A percentile compares a stretch with the other conserved stretches of the same genome.
phyloP scores from a whole-genome alignment of 345 rosid species.

The Xanthoceras sorbifolium region DNA sequence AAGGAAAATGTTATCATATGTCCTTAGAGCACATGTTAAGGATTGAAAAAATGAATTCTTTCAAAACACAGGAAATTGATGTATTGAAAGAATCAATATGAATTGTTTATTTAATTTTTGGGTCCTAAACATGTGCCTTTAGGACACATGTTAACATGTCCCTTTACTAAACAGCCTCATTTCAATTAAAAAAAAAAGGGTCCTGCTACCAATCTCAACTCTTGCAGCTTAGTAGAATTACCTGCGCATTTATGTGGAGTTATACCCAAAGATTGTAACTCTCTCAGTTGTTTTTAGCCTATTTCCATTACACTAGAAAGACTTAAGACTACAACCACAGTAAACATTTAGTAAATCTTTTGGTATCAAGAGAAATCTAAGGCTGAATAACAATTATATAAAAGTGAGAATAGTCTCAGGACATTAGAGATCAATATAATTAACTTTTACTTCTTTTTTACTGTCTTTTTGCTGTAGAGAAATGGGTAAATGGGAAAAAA shows the following conservation, averaged over 20 bases:
- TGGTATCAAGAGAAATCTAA: not conserved
- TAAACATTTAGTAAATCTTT: not conserved
- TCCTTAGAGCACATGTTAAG: too few relatives aligned
- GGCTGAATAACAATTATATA: not conserved
- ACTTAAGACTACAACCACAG: not conserved
- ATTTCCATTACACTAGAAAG: not conserved
- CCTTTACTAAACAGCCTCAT: too few relatives aligned
- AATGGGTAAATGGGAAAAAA: not conserved
- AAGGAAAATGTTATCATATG: too few relatives aligned
- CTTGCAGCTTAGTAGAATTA: not conserved
- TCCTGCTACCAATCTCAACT: not conserved
- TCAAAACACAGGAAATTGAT: too few relatives aligned
- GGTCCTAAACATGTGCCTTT: too few relatives aligned
- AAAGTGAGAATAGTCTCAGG: not conserved
- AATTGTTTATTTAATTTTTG: too few relatives aligned
- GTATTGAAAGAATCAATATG: too few relatives aligned
- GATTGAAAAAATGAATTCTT: too few relatives aligned
- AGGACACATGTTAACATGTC: too few relatives aligned
- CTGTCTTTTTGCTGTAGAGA: not conserved
- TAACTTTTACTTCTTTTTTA: not conserved
- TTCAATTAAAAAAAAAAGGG: not conserved
- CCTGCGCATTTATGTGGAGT: not conserved
- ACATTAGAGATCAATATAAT: not conserved
- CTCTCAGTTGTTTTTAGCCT: not conserved
- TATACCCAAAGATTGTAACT: not conserved